Percentiles rank a stretch among this genome's conserved stretches.
Evolutionary conservation across 1,139 yeast species (phyloP).

Genomic region (Suhomyces bokatorum): DNA sequence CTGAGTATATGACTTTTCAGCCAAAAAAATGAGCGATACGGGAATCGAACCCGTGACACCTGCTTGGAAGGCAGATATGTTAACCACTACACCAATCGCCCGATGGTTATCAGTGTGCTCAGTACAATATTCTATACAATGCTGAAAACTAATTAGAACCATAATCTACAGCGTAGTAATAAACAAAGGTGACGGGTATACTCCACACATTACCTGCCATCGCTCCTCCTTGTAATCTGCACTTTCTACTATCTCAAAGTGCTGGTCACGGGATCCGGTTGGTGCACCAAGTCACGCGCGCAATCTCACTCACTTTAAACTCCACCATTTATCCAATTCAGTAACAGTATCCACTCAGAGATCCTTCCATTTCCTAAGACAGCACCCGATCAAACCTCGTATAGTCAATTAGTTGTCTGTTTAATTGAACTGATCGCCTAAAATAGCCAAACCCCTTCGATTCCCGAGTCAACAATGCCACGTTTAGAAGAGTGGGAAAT

Average conservation of each 20-base stretch:
- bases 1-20: no score
- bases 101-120: constrained; percentile 12
- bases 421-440: background rate
- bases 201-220: background rate
- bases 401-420: background rate
- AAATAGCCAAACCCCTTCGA: background rate
- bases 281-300: background rate
- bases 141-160: no score
- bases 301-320: background rate
- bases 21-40: constrained; percentile 61
- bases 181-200: no score
- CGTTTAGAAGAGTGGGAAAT: constrained; percentile 92
- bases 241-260: no score
- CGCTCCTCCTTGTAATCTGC: background rate
- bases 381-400: no score
- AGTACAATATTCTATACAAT: no score
- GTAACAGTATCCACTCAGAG: background rate
- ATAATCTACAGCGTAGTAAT: no score
- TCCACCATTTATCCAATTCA: background rate
- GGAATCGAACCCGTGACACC: constrained; percentile 82
- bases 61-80: constrained; percentile 74
- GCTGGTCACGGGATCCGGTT: background rate
- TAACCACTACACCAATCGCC: constrained; percentile 58
- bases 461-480: constrained; percentile 35
- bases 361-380: no score